These are phyloP conservation scores for Dendrocalamus sinicus DNA, from an alignment of 176 grass and related monocot species.

Conservation along the genomic window DNA sequence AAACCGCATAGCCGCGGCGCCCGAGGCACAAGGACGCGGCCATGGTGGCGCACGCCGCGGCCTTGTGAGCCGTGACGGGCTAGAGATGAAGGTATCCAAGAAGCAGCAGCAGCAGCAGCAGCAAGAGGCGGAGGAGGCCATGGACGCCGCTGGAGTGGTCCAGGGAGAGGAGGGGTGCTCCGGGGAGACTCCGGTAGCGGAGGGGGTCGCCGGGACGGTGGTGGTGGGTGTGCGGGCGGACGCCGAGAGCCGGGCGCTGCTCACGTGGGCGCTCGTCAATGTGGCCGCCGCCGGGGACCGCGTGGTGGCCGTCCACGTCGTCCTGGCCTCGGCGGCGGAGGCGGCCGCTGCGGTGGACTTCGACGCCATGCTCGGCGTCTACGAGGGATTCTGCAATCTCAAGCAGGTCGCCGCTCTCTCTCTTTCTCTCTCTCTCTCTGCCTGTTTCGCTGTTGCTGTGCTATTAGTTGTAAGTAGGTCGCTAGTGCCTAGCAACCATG, in stretches of 20 bases:
- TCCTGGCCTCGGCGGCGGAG: conserved; percentile 45
- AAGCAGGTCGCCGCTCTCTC: conserved; percentile 68
- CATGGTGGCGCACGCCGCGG: conserved; percentile 21
- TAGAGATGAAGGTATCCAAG: conserved; percentile 50
- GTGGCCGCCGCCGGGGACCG: conserved; percentile 62
- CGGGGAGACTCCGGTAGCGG: background rate
- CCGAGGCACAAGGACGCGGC: conserved; percentile 15
- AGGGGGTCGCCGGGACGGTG: conserved; percentile 51
- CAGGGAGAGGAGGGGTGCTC: conserved; percentile 6
- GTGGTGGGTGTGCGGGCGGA: conserved; percentile 78
- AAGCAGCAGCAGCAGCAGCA: conserved; percentile 4
- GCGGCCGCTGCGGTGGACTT: conserved; percentile 59
- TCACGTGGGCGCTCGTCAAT: conserved; percentile 93
- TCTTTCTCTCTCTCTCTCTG: background rate
- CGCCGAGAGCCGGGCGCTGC: conserved; percentile 73
- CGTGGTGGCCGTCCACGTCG: conserved; percentile 84
- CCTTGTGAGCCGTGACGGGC: background rate
- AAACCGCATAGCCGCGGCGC: conserved; percentile 10
- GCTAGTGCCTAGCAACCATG: conserved; percentile 21
- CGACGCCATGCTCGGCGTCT: conserved; percentile 85
- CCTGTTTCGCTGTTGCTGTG: background rate
- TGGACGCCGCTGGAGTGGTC: conserved; percentile 18
- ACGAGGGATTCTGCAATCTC: conserved; percentile 89
- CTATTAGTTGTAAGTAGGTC: background rate
- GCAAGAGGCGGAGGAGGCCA: background rate